phyloP scores from a whole-genome alignment of 148 eudicot genomes.

The Salicornia ramosissima region DNA sequence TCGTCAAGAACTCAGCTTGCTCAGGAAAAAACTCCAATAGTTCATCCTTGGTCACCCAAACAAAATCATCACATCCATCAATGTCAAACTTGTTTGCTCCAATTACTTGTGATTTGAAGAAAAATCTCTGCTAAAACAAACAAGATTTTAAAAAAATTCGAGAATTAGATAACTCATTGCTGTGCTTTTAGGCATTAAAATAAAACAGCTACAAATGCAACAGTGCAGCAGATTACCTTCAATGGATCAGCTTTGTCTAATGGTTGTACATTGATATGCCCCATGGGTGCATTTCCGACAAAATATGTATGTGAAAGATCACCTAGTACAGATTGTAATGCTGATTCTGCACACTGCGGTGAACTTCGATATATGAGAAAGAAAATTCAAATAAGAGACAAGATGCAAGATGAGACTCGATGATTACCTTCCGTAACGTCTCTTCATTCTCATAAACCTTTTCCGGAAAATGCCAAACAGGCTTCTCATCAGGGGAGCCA shows the following conservation, averaged over 20 bases:
- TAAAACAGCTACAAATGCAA: not conserved
- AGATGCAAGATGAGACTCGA: not conserved
- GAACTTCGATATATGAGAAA: slow-evolving; percentile 13
- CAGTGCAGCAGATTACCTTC: slow-evolving; percentile 39
- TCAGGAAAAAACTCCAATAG: slow-evolving; percentile 76
- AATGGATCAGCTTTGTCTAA: slow-evolving; percentile 35
- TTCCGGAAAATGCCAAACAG: slow-evolving; percentile 95
- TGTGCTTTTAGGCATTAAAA: not conserved
- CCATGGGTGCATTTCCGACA: slow-evolving; percentile 97
- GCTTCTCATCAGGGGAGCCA: slow-evolving; percentile 51
- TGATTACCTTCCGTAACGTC: slow-evolving; percentile 77
- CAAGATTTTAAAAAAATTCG: not conserved
- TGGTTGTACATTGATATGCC: slow-evolving; percentile 52
- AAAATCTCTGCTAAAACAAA: slow-evolving; percentile 51
- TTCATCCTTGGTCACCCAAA: slow-evolving; percentile 93
- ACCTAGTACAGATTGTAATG: slow-evolving; percentile 67
- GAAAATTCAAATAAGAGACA: not conserved
- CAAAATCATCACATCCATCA: slow-evolving; percentile 57
- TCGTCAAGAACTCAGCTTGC: slow-evolving; percentile 61
- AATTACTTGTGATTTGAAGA: slow-evolving; percentile 93
- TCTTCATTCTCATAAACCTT: slow-evolving; percentile 78
- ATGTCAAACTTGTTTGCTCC: slow-evolving; percentile 56
- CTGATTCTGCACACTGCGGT: slow-evolving; percentile 82
- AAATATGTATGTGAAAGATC: slow-evolving; percentile 81
- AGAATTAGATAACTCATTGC: not conserved